Evolutionary conservation across 2,329 filamentous ascomycete species (phyloP).

Genomic region (Botrytis paeoniae): DNA sequence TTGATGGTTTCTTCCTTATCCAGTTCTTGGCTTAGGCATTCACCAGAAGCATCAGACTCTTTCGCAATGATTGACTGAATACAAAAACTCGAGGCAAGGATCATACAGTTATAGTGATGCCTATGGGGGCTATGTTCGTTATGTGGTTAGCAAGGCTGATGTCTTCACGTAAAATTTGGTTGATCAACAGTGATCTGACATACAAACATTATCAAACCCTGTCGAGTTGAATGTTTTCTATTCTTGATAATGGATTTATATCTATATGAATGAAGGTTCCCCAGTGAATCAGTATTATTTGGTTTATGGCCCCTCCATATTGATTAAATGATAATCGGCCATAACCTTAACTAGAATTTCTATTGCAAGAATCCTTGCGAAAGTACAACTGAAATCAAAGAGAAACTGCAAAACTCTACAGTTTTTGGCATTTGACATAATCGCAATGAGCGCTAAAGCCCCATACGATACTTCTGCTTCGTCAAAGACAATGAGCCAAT

Average conservation of each 20-base stretch:
- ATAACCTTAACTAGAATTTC: neutral
- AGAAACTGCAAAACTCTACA: neutral
- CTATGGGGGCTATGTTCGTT: neutral
- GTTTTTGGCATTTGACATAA: neutral
- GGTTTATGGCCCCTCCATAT: neutral
- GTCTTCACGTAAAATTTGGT: neutral
- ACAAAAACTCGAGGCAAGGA: neutral
- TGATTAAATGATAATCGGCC: neutral
- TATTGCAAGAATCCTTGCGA: neutral
- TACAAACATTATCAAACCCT: neutral
- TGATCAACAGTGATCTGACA: neutral
- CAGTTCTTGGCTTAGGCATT: neutral
- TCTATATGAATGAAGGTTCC: neutral
- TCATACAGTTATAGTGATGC: neutral
- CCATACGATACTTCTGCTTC: neutral
- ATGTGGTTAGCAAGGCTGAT: neutral
- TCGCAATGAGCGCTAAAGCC: neutral
- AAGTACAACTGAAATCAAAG: neutral
- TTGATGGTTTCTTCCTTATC: neutral
- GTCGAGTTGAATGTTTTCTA: neutral
- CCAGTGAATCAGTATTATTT: neutral
- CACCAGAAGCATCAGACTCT: neutral
- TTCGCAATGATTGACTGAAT: neutral
- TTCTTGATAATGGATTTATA: neutral
- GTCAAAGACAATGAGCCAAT: neutral